A percentile compares a stretch with the other conserved stretches of the same genome.
These are phyloP conservation scores for Apostasia ramifera DNA, from an alignment of 106 monocot species.

Conservation along the genomic window DNA sequence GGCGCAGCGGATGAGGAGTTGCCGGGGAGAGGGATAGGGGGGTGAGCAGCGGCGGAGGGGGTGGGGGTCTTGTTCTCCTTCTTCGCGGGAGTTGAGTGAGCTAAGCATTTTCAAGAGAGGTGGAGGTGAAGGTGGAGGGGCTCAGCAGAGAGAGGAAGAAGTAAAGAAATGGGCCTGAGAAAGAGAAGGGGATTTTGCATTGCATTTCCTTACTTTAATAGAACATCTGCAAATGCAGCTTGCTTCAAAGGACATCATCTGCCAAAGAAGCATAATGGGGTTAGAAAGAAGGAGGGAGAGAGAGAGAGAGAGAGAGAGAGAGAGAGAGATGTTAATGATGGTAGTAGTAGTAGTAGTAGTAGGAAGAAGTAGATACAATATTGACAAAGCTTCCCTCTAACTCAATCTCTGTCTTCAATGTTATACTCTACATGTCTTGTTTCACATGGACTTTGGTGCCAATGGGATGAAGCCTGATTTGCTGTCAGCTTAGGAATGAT, in stretches of 20 bases:
- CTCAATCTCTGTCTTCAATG: slow-evolving; percentile 3
- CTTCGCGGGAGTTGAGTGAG: slow-evolving; percentile 47
- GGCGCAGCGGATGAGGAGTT: slow-evolving; percentile 59
- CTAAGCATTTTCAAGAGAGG: slow-evolving; percentile 39
- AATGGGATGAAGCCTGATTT: slow-evolving; percentile 19
- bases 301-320: background rate
- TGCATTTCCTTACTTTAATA: slow-evolving; percentile 55
- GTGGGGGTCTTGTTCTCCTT: slow-evolving; percentile 15
- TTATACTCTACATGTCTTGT: slow-evolving; percentile 16
- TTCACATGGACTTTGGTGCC: slow-evolving; percentile 32
- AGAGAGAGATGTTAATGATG: background rate
- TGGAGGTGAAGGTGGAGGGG: slow-evolving; percentile 3
- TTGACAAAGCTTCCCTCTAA: no score
- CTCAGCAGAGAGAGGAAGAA: background rate
- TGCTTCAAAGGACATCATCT: slow-evolving; percentile 56
- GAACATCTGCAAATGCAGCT: slow-evolving; percentile 57
- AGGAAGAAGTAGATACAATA: no score
- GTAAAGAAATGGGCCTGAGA: background rate
- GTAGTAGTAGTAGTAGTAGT: background rate
- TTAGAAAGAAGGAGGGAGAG: background rate
- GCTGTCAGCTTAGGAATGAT: slow-evolving; percentile 22
- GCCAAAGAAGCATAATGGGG: slow-evolving; percentile 36
- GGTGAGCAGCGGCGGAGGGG: slow-evolving; percentile 7
- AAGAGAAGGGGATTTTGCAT: background rate
- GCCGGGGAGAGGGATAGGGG: slow-evolving; percentile 13